Percentiles rank a stretch among this genome's conserved stretches.
Evolutionary conservation across 805 yeast genomes (phyloP).

Genomic region (Candida sakaeoensis): DNA sequence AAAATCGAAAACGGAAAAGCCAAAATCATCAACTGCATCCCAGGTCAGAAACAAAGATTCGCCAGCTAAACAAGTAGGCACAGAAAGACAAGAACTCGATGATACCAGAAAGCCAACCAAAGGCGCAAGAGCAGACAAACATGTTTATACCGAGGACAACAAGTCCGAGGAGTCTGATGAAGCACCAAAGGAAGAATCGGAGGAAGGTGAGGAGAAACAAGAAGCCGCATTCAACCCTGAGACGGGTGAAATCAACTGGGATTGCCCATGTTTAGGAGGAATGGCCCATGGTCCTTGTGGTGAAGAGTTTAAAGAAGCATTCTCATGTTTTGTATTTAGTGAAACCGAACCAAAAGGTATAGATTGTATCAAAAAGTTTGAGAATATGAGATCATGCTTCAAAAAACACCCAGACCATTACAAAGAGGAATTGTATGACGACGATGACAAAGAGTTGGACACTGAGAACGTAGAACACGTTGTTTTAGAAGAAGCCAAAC

Average conservation of each 20-base stretch:
- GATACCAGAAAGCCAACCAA: slow-evolving; percentile 5
- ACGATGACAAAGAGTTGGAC: slow-evolving; percentile 40
- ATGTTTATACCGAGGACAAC: slow-evolving; percentile 1
- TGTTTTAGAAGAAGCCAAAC: slow-evolving; percentile 13
- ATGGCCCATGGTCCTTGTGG: slow-evolving; percentile 99
- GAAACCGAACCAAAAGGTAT: slow-evolving; percentile 94
- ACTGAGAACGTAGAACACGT: slow-evolving; percentile 11
- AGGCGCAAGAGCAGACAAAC: slow-evolving; percentile 4
- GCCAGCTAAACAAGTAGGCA: slow-evolving; percentile 2
- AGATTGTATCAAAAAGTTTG: slow-evolving; percentile 89
- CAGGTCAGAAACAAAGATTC: slow-evolving; percentile 1
- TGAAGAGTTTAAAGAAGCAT: slow-evolving; percentile 57
- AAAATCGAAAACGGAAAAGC: not conserved
- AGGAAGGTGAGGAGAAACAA: slow-evolving; percentile 13
- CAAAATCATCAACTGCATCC: slow-evolving; percentile 1
- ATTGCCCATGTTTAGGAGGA: slow-evolving; percentile 98
- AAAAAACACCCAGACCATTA: slow-evolving; percentile 89
- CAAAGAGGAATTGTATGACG: slow-evolving; percentile 86
- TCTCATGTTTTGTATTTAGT: slow-evolving; percentile 91
- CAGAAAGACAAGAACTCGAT: slow-evolving; percentile 2
- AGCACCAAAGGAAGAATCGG: slow-evolving; percentile 10
- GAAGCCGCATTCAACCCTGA: slow-evolving; percentile 87
- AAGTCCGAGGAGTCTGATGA: slow-evolving; percentile 3
- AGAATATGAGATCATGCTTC: slow-evolving; percentile 91
- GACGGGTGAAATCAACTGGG: slow-evolving; percentile 99